Evolutionary conservation across 768 basidiomycete species (phyloP), one percentile per base, ranked within the genome.

Genomic region (Strobilomyces dryophilus): DNA sequence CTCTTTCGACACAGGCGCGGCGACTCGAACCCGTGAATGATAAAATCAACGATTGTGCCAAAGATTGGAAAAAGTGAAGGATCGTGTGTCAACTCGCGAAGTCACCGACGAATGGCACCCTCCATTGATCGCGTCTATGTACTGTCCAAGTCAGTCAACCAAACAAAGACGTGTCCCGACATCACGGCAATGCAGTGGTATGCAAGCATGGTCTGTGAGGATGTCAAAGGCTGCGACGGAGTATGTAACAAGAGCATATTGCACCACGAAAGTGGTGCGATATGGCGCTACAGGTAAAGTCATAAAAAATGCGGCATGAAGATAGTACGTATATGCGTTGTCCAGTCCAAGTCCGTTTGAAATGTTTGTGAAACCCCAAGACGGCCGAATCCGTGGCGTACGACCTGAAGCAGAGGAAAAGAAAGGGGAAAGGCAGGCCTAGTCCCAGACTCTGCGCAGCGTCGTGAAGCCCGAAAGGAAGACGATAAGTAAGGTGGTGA

Each of bases 381-480:
- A 56, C 31, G 35, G 36, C 45, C 52, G 35, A 49, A 18, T 45
- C 20, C 51, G 40, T 47, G 40, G 39, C 45, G 34, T 49, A 17
- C 26, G 36, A 37, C 37, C 35, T 35, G n/a, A 3, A 51, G 44
- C 6, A 27, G 32, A 47, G 49, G 26, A 14, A 21, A 47, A 45
- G 12, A 29, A 40, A 48, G 49, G 20, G 21, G 20, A 53, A 31
- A 34, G 43, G 14, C 15, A 40, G 24, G 51, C 39, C 56, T 59
- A 69, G 56, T 67, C 61, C 62, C 57, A 59, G 52, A 60, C 59
- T 53, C 68, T 64, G 53, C 68, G 70, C 18, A 70, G 54, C 1
- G 70, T 71, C 5, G 68, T 66, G 55, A 71, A 71, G 24, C 68
- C 68, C 11, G 70, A 70, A 31, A 70, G 61, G 49, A 70, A 66